Base-by-base conservation (phyloP, 1,284 basidiomycete genomes). In the Pseudozyma tsukubaensis region DNA sequence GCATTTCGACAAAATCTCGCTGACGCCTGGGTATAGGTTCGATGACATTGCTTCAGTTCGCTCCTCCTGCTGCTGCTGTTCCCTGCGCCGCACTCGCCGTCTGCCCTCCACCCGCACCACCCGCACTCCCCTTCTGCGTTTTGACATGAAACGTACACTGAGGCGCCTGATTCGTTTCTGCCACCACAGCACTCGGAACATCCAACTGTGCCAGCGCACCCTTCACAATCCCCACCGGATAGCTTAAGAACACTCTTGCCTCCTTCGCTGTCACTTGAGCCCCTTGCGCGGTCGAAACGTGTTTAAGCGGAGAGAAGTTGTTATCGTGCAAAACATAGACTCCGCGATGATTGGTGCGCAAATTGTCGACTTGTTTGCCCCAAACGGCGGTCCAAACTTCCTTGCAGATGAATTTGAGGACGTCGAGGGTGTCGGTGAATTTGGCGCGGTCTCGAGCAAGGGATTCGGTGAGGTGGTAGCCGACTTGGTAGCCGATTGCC, bases 331-430 rank as follows among this genome's bases (percentile, higher is more conserved):
- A 87, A 1, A 97, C 94, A 76, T 94, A 97, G 5, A 96, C 91
- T 12, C 95, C 94, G 53, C 94, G 87, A 85, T 97, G 94, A 84
- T 97, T 97, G 10, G 94, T 97, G 49, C 94, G 89, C 50, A 97
- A 86, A 83, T 97, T 97, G 83, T 97, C 94, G 1, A 97, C 93
- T 84, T 97, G 95, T 82, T 96, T 95, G 62, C 93, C 92, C 92
- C 92, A 94, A 59, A 90, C 90, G 4, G 90, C 88, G 0, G 88
- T 88, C 93, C 93, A 94, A n/a, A 97, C 86, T 70, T 97, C 94
- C 83, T 97, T 97, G 87, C 94, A 97, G 67, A 97, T 88, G 81
- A 97, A 97, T 85, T 97, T 97, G 86, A 97, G 91, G 14, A 90
- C 90, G 77, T 97, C 94, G 10, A 97, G 87, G 1, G 94, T 92